A percentile compares a stretch with the other conserved stretches of the same genome.
phyloP scores from a whole-genome alignment of 345 rosid species.

The Dipteronia dyeriana region DNA sequence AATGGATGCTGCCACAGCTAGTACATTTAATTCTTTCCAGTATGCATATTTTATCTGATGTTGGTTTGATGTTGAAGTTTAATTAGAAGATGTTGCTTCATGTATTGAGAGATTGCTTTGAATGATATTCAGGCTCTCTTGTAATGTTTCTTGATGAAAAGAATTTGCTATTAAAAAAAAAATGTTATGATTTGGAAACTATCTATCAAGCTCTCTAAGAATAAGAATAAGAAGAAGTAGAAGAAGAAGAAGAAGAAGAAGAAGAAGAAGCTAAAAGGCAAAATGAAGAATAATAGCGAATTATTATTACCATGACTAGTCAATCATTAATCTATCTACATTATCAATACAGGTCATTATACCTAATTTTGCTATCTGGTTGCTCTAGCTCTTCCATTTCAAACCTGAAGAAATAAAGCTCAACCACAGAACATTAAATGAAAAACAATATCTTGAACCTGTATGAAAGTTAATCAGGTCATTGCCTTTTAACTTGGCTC shows the following conservation, averaged over 20 bases:
- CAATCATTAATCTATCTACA: background rate
- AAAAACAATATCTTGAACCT: background rate
- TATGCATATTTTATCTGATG: too few species aligned
- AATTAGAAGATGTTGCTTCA: background rate
- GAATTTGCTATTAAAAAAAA: too few species aligned
- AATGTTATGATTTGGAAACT: background rate
- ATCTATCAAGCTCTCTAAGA: background rate
- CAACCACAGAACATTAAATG: constrained; percentile 6
- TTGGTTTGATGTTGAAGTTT: background rate
- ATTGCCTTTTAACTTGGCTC: constrained; percentile 11
- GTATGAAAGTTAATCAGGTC: constrained; percentile 5
- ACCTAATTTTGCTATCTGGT: background rate
- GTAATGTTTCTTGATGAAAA: background rate
- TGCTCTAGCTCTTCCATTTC: background rate
- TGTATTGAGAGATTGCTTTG: background rate
- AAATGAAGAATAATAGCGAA: background rate
- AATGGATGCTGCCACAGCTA: background rate
- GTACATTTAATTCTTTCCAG: too few species aligned
- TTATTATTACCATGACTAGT: background rate
- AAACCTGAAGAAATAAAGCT: background rate
- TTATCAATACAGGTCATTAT: background rate
- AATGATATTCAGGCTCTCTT: background rate
- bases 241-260: background rate
- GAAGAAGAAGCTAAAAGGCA: background rate
- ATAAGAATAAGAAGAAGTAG: background rate